A percentile compares a stretch with the other conserved stretches of the same genome.
Conservation (phyloP, 179 eudicot genomes). For the Heliamphora pulchella region DNA sequence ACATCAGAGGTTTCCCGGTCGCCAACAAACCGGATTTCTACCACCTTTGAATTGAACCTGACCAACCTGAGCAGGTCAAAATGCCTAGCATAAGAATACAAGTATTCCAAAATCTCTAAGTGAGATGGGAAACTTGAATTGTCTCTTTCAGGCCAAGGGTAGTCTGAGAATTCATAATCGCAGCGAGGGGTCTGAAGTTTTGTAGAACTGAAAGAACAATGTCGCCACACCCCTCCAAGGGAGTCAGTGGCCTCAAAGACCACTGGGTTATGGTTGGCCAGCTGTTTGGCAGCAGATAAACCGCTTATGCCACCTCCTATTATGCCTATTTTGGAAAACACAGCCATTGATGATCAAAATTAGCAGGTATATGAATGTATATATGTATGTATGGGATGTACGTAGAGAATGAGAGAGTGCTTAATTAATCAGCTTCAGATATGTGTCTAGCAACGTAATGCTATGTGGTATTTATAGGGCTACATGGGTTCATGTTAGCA, state of each 20-base stretch:
- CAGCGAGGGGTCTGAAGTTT: constrained; percentile 89
- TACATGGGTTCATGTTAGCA: no score
- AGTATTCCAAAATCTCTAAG: constrained; percentile 58
- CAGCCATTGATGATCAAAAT: constrained; percentile 5
- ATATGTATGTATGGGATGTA: no score
- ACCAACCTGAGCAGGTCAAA: constrained; percentile 65
- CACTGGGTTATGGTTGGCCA: constrained; percentile 47
- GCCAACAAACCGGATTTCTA: constrained; percentile 55
- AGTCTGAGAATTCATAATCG: constrained; percentile 91
- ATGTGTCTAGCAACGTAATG: no score
- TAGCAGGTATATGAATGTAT: not conserved
- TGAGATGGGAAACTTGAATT: constrained; percentile 58
- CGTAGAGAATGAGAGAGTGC: no score
- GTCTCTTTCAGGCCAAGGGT: constrained; percentile 78
- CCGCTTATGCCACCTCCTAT: constrained; percentile 95
- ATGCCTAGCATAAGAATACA: constrained; percentile 55
- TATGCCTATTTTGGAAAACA: constrained; percentile 52
- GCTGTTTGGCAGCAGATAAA: constrained; percentile 83
- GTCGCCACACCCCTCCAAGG: constrained; percentile 88
- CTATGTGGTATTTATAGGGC: no score
- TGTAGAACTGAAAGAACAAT: constrained; percentile 58
- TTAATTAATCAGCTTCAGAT: no score
- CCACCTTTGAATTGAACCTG: constrained; percentile 75
- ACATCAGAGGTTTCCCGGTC: constrained; percentile 14
- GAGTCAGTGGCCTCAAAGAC: constrained; percentile 74